phyloP scores from a whole-genome alignment of 176 grass and related monocot species.

The Oryza australiensis region DNA sequence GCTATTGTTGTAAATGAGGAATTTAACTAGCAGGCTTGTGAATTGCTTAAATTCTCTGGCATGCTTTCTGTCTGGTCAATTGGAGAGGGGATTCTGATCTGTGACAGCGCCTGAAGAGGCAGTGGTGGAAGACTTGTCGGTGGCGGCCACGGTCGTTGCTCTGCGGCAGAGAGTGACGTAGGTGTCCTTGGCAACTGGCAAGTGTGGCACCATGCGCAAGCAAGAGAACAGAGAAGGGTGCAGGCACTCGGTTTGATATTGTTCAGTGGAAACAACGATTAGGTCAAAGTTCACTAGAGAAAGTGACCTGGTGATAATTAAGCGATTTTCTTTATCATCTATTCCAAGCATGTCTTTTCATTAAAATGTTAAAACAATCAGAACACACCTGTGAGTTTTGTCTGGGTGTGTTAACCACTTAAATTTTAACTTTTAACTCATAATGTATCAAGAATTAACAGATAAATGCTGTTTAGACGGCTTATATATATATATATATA shows the following conservation, averaged over 20 bases:
- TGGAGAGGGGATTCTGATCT: neutral
- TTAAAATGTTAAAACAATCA: neutral
- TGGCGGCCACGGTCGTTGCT: neutral
- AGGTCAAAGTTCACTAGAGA: neutral
- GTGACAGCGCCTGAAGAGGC: neutral
- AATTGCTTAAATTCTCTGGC: neutral
- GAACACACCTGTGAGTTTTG: neutral
- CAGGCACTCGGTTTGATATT: neutral
- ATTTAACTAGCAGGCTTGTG: too few relatives aligned
- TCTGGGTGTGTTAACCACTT: too few relatives aligned
- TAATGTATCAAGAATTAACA: neutral
- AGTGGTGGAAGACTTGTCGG: neutral
- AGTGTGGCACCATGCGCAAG: neutral
- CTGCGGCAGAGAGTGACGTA: neutral
- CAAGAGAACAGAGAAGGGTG: neutral
- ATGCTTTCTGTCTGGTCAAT: neutral
- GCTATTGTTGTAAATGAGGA: too few relatives aligned
- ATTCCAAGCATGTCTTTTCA: slow-evolving; percentile 4
- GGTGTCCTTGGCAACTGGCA: neutral
- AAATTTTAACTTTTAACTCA: neutral
- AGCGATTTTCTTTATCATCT: neutral
- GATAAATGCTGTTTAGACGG: neutral
- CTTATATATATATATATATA: too few relatives aligned
- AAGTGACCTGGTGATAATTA: neutral
- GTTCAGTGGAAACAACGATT: neutral